These are phyloP conservation scores for Periconia sp. DNA, from an alignment of 2,329 filamentous ascomycete species.

Conservation along the genomic window DNA sequence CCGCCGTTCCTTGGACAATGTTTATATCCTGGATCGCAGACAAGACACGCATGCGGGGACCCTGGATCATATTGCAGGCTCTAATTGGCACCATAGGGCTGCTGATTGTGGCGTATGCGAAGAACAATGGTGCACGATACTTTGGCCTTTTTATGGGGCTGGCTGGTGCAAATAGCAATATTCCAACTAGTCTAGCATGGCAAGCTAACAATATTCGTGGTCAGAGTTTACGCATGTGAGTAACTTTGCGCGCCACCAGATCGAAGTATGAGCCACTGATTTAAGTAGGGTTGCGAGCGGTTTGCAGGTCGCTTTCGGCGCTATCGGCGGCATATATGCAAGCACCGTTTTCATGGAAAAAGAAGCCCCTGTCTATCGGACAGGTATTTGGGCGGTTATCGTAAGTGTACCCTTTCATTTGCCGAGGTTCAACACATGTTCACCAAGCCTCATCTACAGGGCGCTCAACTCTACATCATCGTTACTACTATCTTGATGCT, in stretches of 20 bases:
- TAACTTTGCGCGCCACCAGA: too few relatives aligned
- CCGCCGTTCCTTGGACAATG: conserved; percentile 30
- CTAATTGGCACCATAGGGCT: conserved; percentile 28
- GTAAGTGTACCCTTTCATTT: too few relatives aligned
- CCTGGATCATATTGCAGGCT: conserved; percentile 27
- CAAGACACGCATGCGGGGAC: conserved; percentile 30
- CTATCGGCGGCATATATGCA: conserved; percentile 32
- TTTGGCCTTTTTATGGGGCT: conserved; percentile 34
- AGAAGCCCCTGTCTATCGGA: conserved; percentile 29
- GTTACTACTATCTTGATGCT: too few relatives aligned
- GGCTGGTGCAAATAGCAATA: conserved; percentile 14
- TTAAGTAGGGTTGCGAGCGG: conserved; percentile 27
- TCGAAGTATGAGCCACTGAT: too few relatives aligned
- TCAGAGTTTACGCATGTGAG: conserved; percentile 29
- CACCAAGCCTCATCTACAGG: too few relatives aligned
- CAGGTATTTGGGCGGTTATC: conserved; percentile 28
- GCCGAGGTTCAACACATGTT: too few relatives aligned
- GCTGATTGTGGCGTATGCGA: conserved; percentile 30
- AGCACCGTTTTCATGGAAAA: conserved; percentile 25
- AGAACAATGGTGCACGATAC: conserved; percentile 29
- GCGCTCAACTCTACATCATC: too few relatives aligned
- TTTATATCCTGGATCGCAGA: conserved; percentile 30
- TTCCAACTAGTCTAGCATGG: conserved; percentile 31
- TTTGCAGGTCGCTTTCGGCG: conserved; percentile 31
- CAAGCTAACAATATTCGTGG: conserved; percentile 33